These are phyloP conservation scores for Nemania abortiva DNA, from an alignment of 2,329 filamentous ascomycete genomes.

Conservation along the genomic window DNA sequence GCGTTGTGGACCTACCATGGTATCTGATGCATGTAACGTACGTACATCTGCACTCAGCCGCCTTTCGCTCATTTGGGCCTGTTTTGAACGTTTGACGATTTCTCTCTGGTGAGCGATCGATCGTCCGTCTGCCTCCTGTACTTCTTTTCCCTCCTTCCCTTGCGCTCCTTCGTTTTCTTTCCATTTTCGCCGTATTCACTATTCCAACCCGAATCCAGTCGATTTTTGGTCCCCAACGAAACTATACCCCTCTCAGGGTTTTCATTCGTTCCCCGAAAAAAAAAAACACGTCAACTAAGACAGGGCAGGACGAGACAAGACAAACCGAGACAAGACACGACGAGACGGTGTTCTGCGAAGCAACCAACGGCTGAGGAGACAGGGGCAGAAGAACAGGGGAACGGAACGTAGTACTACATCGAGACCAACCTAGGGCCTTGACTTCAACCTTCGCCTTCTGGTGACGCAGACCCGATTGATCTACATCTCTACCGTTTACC, in stretches of 20 bases:
- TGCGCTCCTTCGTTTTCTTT: background rate
- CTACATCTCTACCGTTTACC: background rate
- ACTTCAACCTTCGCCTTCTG: background rate
- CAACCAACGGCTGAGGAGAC: slow-evolving; percentile 1
- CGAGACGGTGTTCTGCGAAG: background rate
- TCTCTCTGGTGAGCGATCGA: background rate
- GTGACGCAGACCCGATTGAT: background rate
- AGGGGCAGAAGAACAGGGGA: too few relatives aligned
- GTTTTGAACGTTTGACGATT: slow-evolving; percentile 24
- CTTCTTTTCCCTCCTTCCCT: slow-evolving; percentile 3
- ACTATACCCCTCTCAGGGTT: background rate
- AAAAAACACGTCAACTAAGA: background rate
- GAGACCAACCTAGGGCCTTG: background rate
- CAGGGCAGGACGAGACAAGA: background rate
- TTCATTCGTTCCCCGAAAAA: slow-evolving; percentile 1
- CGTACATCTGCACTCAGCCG: slow-evolving; percentile 20
- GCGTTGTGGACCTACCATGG: too few relatives aligned
- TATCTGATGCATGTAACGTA: too few relatives aligned
- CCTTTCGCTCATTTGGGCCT: slow-evolving; percentile 10
- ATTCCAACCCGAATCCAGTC: background rate
- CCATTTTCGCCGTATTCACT: background rate
- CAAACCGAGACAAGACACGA: background rate
- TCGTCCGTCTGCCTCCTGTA: background rate
- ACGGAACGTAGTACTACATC: background rate
- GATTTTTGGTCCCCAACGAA: background rate